Conservation (phyloP, 2,329 filamentous ascomycete species). For the Pseudomassariella vexata region DNA sequence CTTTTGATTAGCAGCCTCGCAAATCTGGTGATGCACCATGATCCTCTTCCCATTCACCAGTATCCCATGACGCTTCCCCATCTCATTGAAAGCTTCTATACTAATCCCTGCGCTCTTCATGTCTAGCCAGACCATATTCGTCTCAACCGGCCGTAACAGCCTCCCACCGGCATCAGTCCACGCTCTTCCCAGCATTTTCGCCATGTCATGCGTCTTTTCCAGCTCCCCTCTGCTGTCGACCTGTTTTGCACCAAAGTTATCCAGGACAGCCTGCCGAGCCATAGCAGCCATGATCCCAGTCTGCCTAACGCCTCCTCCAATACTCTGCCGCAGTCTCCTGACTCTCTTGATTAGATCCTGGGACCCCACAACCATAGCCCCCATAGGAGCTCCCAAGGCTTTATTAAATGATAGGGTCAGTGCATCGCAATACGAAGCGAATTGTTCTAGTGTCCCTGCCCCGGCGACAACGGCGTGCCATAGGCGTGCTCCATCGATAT, state of each 20-base stretch:
- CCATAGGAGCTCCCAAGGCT: conserved; percentile 75
- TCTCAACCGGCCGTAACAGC: conserved; percentile 65
- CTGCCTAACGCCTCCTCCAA: conserved; percentile 71
- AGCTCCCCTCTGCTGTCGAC: conserved; percentile 54
- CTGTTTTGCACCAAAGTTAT: no score
- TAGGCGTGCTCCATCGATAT: conserved; percentile 73
- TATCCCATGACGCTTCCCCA: conserved; percentile 50
- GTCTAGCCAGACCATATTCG: conserved; percentile 91
- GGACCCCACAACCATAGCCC: conserved; percentile 63
- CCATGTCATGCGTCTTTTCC: conserved; percentile 52
- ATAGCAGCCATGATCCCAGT: conserved; percentile 68
- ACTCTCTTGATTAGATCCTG: conserved; percentile 29
- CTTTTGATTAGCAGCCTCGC: no score
- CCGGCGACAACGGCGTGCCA: conserved; percentile 76
- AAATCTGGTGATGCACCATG: conserved; percentile 59
- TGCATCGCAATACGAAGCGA: conserved; percentile 59
- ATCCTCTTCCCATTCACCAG: conserved; percentile 45
- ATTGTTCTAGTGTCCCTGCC: conserved; percentile 61
- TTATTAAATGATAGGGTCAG: conserved; percentile 78
- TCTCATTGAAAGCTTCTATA: conserved; percentile 43
- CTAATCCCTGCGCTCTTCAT: conserved; percentile 55
- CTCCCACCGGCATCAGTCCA: conserved; percentile 68
- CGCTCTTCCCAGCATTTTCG: conserved; percentile 58
- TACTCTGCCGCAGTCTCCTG: conserved; percentile 55
- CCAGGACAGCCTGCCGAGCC: conserved; percentile 60